Base-by-base conservation (phyloP, 768 basidiomycete species). In the Amanita brunnescens region DNA sequence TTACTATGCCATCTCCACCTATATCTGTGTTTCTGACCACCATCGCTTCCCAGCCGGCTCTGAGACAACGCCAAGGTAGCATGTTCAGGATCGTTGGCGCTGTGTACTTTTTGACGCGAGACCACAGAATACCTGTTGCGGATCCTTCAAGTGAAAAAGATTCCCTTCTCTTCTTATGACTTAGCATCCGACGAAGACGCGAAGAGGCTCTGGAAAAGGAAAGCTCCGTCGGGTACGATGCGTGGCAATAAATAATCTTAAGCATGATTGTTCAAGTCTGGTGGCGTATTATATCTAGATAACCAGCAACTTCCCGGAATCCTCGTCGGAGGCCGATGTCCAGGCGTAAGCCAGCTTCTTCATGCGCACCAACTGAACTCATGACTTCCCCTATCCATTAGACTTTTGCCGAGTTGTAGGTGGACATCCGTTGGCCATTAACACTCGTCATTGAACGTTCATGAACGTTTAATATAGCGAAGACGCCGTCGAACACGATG, bases 11-110 rank as follows among this genome's bases (percentile, higher is more conserved):
- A 48, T 79, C 88, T n/a, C 90, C 90, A 5, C 90, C 90, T 6
- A 83, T 92, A 53, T 80, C 86, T 59, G 62, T 87, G 35, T 91
- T 89, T 64, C 75, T 91, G 49, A 92, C 91, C n/a, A 92, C 91
- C 13, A 91, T 92, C 56, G 85, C 84, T 2, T 87, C 87, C 43
- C 85, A 90, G 61, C 80, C 86, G 1, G 76, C 78, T 46, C 73
- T 92, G 54, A 73, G 90, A 57, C 80, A 85, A 58, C 81, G 87
- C 21, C 90, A 92, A 79, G 88, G 89, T 83, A 40, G 29, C 33
- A 45, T 49, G n/a, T 23, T 6, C 9, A 40, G 20, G 47, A n/a
- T n/a, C n/a, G n/a, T n/a, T n/a, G n/a, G n/a, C n/a, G n/a, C n/a
- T n/a, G n/a, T n/a, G n/a, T n/a, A n/a, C n/a, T n/a, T 45, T 18